Conservation (phyloP, 495 filamentous ascomycete species). For the Xylaria telfairii region DNA sequence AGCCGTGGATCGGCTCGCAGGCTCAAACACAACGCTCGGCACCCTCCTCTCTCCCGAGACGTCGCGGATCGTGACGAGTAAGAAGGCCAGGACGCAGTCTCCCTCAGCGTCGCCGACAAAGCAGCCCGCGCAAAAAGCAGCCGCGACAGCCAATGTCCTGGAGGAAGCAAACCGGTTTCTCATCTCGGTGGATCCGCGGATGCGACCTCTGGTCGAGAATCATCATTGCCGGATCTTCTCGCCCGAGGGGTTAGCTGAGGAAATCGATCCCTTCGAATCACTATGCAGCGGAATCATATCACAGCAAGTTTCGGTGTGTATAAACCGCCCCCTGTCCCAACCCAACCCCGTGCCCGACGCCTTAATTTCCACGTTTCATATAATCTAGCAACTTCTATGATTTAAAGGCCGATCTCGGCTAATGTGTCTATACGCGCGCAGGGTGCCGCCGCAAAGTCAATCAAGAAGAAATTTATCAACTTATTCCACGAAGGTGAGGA, state of each 20-base stretch:
- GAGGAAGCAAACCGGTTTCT: slow-evolving; percentile 80
- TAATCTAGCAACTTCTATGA: background rate
- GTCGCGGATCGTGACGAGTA: slow-evolving; percentile 68
- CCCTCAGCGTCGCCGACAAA: slow-evolving; percentile 64
- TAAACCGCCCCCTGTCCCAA: background rate
- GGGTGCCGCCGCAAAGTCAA: slow-evolving; percentile 85
- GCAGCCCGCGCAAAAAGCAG: background rate
- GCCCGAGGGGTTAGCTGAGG: slow-evolving; percentile 78
- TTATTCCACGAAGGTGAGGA: slow-evolving; percentile 63
- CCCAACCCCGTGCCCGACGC: no score
- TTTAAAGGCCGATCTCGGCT: no score
- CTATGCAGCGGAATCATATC: slow-evolving; percentile 88
- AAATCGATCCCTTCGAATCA: slow-evolving; percentile 85
- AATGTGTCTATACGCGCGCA: background rate
- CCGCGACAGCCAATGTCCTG: slow-evolving; percentile 71
- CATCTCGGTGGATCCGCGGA: slow-evolving; percentile 73
- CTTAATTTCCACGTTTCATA: no score
- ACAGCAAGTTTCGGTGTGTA: slow-evolving; percentile 77
- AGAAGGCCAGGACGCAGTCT: slow-evolving; percentile 47
- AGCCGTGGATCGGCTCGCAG: slow-evolving; percentile 53
- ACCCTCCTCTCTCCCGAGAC: slow-evolving; percentile 80
- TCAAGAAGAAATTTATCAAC: slow-evolving; percentile 81
- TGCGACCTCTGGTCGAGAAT: slow-evolving; percentile 73
- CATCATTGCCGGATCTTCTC: slow-evolving; percentile 83
- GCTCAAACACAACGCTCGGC: slow-evolving; percentile 67